phyloP scores from a whole-genome alignment of 495 filamentous ascomycete genomes.

The Chaetomium tenue region DNA sequence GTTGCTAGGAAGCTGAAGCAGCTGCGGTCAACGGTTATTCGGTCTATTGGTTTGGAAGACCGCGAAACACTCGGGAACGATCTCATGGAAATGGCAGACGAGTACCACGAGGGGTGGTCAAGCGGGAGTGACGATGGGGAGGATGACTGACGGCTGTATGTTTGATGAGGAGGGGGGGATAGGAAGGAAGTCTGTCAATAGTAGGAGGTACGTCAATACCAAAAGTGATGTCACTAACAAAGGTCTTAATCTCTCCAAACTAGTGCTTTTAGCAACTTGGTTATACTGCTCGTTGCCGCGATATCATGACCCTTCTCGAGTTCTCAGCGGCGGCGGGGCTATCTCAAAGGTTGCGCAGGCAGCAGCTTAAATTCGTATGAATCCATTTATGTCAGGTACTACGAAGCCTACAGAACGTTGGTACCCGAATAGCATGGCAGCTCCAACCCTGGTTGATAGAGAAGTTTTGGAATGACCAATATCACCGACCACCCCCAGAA shows the following conservation, averaged over 20 bases:
- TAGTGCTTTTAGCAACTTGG: too few relatives aligned
- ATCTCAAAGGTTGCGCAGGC: too few relatives aligned
- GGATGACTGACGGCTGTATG: conserved; percentile 48
- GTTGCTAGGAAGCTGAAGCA: conserved; percentile 66
- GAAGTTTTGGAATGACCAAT: too few relatives aligned
- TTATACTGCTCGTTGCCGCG: too few relatives aligned
- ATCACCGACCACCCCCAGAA: too few relatives aligned
- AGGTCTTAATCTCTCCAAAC: background rate
- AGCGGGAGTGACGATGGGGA: conserved; percentile 81
- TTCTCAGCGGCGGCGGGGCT: too few relatives aligned
- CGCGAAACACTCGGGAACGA: conserved; percentile 78
- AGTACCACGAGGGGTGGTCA: conserved; percentile 86
- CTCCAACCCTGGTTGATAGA: too few relatives aligned
- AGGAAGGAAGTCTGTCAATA: background rate
- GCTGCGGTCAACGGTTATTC: conserved; percentile 59
- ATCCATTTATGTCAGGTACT: too few relatives aligned
- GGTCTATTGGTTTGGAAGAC: conserved; percentile 66
- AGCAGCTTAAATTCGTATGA: too few relatives aligned
- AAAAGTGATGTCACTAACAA: background rate
- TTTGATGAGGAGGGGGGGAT: background rate
- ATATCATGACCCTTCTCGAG: too few relatives aligned
- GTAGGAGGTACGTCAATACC: background rate
- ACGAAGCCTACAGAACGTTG: too few relatives aligned
- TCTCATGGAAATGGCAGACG: conserved; percentile 80
- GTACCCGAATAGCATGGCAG: too few relatives aligned